Evolutionary conservation across 108 stramenopile genomes (phyloP), one percentile per base, ranked within the genome.

Genomic region (Phaeodactylum tricornutum): DNA sequence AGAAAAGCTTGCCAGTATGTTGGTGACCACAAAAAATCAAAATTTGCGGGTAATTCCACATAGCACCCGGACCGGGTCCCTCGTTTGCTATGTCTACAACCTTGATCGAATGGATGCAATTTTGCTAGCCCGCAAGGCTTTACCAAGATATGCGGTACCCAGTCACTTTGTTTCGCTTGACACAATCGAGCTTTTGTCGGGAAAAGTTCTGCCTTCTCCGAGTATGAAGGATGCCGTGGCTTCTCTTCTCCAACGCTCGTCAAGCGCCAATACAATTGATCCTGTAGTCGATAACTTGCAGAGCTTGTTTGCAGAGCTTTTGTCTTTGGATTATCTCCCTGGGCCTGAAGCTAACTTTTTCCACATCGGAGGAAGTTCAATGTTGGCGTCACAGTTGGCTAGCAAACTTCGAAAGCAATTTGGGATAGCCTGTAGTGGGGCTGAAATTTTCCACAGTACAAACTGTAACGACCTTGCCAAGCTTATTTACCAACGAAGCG

Each of bases 381-480:
- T 78, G 58, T 40, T 78, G 22, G 76, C 68, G 20, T 71, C 70
- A 9, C 71, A 78, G 44, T 39, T 78, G 20, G 76, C 76, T 2
- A 69, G 67, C 40, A 43, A 41, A 33, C 54, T 73, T 29, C 64
- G 76, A 17, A 78, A 70, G 40, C 37, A 43, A n/a, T 64, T 57
- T 43, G 31, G 42, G 4, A 42, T 72, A 27, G 24, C 55, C 11
- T 70, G 64, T 37, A 53, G 44, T 9, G 75, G 75, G n/a, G 55
- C 75, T 20, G 75, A 77, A 21, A 44, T 77, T 8, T 77, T 77
- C 52, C 71, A 65, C 1, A 58, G 69, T 51, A 48, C 68, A 16
- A 77, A 41, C 34, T 72, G 65, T 20, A 42, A 58, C 14, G 59
- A 34, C 6, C 66, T 77, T 35, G 71, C 71, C 9, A 63, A 58